Evolutionary conservation across 1,284 basidiomycete species (phyloP).

Genomic region (Cryptococcus sp.): DNA sequence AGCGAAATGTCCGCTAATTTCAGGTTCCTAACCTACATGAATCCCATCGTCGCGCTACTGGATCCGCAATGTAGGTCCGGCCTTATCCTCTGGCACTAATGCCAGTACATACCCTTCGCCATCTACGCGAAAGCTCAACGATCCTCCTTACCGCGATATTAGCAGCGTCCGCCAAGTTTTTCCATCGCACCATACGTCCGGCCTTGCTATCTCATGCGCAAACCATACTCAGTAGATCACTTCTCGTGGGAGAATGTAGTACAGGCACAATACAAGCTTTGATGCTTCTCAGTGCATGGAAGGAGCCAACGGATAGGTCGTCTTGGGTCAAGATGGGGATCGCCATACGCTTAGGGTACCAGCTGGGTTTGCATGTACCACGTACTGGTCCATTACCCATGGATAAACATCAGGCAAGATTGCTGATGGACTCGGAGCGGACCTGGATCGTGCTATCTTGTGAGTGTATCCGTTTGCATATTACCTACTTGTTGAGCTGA

Average conservation of each 20-base stretch:
- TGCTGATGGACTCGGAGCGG: conserved; percentile 19
- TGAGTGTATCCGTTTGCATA: background rate
- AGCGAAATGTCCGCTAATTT: background rate
- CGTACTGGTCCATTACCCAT: conserved; percentile 15
- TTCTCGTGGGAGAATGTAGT: conserved; percentile 10
- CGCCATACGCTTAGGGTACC: conserved; percentile 28
- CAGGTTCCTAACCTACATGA: conserved; percentile 17
- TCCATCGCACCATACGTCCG: conserved; percentile 10
- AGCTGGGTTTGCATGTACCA: conserved; percentile 23
- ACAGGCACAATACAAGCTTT: conserved; percentile 14
- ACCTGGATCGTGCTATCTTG: conserved; percentile 15
- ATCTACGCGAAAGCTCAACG: conserved; percentile 13
- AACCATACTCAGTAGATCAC: conserved; percentile 10
- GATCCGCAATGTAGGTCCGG: conserved; percentile 13
- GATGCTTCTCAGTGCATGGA: conserved; percentile 13
- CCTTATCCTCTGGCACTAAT: conserved; percentile 17
- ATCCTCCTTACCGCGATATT: conserved; percentile 26
- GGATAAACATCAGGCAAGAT: conserved; percentile 18
- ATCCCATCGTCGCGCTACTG: conserved; percentile 19
- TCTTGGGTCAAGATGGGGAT: conserved; percentile 24
- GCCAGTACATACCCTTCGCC: conserved; percentile 11
- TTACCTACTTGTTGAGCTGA: background rate
- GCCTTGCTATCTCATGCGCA: conserved; percentile 11
- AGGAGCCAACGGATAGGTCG: conserved; percentile 11
- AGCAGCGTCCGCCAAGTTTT: conserved; percentile 17